Evolutionary conservation across 371 early-diverging fungal species (phyloP), one percentile per base, ranked within the genome.

Genomic region (Mortierella sp.): DNA sequence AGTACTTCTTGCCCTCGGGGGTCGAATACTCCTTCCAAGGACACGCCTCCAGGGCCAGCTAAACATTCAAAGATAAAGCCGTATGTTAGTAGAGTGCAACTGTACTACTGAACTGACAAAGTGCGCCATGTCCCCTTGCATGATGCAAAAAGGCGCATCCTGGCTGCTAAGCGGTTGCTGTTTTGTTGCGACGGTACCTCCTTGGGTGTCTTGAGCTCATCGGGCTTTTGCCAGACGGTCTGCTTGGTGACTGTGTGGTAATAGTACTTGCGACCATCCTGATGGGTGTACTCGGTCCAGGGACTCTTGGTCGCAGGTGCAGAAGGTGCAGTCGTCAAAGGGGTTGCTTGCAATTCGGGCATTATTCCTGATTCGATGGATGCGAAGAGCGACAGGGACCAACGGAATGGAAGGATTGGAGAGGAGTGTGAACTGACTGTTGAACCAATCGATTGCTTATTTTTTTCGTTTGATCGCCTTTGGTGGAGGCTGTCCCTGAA

Each of bases 151-250:
- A 50, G 50, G 3, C 3, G 16, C 16, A 11, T 50, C 50, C 50
- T 50, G 3, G 16, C 13, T 50, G 10, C 16, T 77, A 44, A 21
- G 19, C 24, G 46, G 14, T 3, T 26, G 5, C 9, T 8, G 34
- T 73, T n/a, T 55, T 69, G 26, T 28, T 24, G 55, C 13, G 0
- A 67, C 69, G n/a, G 28, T 34, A 91, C 93, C 91, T 98, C 98
- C 78, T 93, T 92, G 28, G 93, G 92, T 5, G 96, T 94, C 86
- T 96, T 95, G 19, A 98, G 91, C 78, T 96, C 98, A 75, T 96
- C 95, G 24, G 99, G 99, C 87, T 98, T 98, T 78, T 98, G 97
- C 98, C 98, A 98, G 9, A 93, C 93, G 73, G 95, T 97, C 81
- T 92, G 90, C 80, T 94, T 93, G 24, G 98, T 97, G 19, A 88